phyloP scores from a whole-genome alignment of 2,329 filamentous ascomycete genomes.

The Rugonectria rugulosa region DNA sequence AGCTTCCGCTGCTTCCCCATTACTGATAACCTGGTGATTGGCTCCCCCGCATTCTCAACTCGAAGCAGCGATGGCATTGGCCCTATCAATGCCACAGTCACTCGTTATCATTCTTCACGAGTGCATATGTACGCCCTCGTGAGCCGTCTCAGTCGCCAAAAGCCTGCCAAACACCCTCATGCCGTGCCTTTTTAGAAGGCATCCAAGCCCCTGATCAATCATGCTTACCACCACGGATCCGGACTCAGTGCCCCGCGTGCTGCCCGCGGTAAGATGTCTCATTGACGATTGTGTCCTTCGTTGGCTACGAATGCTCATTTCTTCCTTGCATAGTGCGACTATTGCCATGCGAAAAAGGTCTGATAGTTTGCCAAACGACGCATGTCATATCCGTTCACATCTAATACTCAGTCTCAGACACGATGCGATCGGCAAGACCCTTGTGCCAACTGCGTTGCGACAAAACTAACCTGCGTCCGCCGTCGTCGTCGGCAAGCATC shows the following conservation, averaged over 20 bases:
- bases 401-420: background rate
- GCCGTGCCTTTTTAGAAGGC: background rate
- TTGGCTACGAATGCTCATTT: background rate
- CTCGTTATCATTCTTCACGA: too few relatives aligned
- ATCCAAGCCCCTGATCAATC: background rate
- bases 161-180: background rate
- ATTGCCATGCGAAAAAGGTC: constrained; percentile 7
- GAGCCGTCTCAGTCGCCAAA: background rate
- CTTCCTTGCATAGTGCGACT: background rate
- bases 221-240: background rate
- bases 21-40: too few relatives aligned
- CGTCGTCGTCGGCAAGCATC: background rate
- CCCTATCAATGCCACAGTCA: too few relatives aligned
- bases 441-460: background rate
- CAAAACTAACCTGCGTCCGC: background rate
- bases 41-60: too few relatives aligned
- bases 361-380: too few relatives aligned
- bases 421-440: constrained; percentile 6
- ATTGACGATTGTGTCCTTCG: background rate
- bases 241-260: background rate
- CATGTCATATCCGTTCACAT: too few relatives aligned
- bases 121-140: background rate
- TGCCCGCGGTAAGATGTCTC: background rate
- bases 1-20: too few relatives aligned
- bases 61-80: too few relatives aligned